Percentiles rank a stretch among this genome's conserved stretches.
Conservation (phyloP, 106 monocot species). For the Gastrodia elata region DNA sequence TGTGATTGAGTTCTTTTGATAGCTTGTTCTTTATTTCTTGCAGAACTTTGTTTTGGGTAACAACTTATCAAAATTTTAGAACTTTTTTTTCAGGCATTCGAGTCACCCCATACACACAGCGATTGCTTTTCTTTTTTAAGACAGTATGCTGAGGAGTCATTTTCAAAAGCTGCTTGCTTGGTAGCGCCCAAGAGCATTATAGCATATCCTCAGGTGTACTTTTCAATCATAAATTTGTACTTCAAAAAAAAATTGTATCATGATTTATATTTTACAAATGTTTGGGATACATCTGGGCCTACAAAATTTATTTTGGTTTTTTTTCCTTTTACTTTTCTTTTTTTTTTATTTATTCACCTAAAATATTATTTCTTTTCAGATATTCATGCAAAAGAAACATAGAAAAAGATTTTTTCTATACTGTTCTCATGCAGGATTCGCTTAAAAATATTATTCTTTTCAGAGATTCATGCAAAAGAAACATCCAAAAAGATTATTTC, state of each 20-base stretch:
- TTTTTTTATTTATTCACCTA: neutral
- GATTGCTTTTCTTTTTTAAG: constrained; percentile 77
- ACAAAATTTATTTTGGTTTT: neutral
- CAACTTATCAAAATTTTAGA: neutral
- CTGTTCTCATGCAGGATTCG: too few relatives aligned
- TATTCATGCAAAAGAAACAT: too few relatives aligned
- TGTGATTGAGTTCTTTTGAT: too few relatives aligned
- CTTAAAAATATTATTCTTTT: neutral
- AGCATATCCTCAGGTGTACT: constrained; percentile 83
- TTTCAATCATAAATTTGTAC: neutral
- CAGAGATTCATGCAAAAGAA: neutral
- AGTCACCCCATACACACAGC: constrained; percentile 78
- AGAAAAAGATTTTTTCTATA: too few relatives aligned
- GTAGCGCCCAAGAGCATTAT: constrained; percentile 63
- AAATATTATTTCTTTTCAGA: too few relatives aligned
- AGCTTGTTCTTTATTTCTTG: too few relatives aligned
- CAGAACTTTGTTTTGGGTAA: neutral
- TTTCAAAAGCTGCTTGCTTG: constrained; percentile 79
- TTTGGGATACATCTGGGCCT: neutral
- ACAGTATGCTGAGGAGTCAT: constrained; percentile 83
- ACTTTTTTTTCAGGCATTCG: constrained; percentile 62
- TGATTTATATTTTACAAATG: neutral
- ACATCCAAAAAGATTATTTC: neutral
- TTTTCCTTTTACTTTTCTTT: neutral
- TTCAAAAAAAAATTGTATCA: too few relatives aligned